These are phyloP conservation scores for Globisporangium apiculatum DNA, from an alignment of 352 stramenopile genomes.

Conservation along the genomic window DNA sequence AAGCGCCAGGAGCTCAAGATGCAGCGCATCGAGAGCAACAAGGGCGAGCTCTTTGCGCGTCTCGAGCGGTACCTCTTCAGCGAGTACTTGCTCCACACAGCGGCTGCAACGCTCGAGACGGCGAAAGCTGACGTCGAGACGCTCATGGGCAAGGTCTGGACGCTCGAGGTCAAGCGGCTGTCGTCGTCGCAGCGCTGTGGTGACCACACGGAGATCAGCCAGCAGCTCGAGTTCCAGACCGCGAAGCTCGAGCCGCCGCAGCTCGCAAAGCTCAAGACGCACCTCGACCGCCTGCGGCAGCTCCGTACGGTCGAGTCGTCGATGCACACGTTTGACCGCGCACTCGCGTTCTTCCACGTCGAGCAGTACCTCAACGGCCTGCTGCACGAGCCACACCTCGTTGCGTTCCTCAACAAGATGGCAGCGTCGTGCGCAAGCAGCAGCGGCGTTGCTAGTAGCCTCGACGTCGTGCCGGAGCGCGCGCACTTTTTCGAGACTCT, in stretches of 20 bases:
- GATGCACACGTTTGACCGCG: conserved; percentile 74
- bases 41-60: conserved; percentile 65
- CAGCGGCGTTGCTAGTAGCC: conserved; percentile 18
- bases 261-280: conserved; percentile 52
- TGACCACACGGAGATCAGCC: conserved; percentile 50
- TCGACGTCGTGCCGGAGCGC: conserved; percentile 51
- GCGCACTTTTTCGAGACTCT: conserved; percentile 71
- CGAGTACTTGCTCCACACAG: conserved; percentile 73
- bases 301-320: conserved; percentile 70
- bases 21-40: conserved; percentile 77
- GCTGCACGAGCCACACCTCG: conserved; percentile 55
- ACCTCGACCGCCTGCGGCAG: conserved; percentile 68
- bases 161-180: conserved; percentile 47
- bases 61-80: conserved; percentile 73
- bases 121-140: conserved; percentile 61
- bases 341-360: conserved; percentile 73
- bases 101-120: conserved; percentile 41
- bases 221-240: conserved; percentile 56
- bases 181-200: conserved; percentile 49
- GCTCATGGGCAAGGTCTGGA: conserved; percentile 71
- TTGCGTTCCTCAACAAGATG: conserved; percentile 73
- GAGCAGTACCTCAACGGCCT: conserved; percentile 80
- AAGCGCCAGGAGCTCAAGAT: conserved; percentile 82
- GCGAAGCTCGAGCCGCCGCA: conserved; percentile 62
- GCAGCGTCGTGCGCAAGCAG: conserved; percentile 30